phyloP scores from a whole-genome alignment of 2,329 filamentous ascomycete species.

The Sporothrix curviconia region DNA sequence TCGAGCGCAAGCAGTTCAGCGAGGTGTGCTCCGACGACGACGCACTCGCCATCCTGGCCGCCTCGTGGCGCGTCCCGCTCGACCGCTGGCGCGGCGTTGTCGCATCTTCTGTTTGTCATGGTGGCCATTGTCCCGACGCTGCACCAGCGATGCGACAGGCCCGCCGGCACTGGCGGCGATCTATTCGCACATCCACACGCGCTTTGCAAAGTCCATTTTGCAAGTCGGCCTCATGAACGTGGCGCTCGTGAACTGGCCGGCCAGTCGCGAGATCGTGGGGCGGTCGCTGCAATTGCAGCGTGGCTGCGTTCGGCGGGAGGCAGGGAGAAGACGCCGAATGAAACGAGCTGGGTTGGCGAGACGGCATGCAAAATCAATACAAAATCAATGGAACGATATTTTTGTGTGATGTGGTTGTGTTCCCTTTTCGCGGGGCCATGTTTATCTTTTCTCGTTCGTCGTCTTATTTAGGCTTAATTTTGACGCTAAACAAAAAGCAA shows the following conservation, averaged over 20 bases:
- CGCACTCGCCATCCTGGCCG: conserved; percentile 35
- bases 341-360: no score
- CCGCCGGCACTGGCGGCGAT: neutral
- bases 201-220: conserved; percentile 14
- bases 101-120: conserved; percentile 39
- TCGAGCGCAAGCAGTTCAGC: conserved; percentile 33
- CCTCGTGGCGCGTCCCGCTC: conserved; percentile 36
- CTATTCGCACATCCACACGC: conserved; percentile 10
- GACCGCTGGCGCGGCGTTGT: conserved; percentile 36
- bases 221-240: conserved; percentile 17
- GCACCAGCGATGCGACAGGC: conserved; percentile 5
- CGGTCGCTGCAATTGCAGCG: conserved; percentile 12
- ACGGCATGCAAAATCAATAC: no score
- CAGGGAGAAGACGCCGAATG: no score
- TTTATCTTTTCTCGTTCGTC: no score
- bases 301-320: no score
- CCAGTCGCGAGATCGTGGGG: conserved; percentile 9
- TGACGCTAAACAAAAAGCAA: no score
- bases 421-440: no score
- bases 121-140: conserved; percentile 34
- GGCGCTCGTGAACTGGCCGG: conserved; percentile 14
- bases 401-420: no score
- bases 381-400: no score
- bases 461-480: no score
- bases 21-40: conserved; percentile 32